Evolutionary conservation across 2,329 filamentous ascomycete genomes (phyloP).

Genomic region (Epichloe sylvatica): DNA sequence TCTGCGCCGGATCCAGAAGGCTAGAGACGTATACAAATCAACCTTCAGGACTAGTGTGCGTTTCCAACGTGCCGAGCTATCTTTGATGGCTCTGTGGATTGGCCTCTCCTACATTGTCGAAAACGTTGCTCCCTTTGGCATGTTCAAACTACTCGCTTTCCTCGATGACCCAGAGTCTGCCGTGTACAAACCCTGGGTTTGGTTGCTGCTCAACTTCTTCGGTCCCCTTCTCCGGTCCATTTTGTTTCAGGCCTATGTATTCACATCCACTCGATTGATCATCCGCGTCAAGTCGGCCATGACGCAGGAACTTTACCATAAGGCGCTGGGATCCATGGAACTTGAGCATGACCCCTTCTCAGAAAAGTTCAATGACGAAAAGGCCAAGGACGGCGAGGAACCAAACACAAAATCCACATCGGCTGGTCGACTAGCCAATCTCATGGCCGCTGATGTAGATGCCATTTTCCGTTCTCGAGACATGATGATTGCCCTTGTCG

Average conservation of each 20-base stretch:
- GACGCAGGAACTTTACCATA: conserved; percentile 44
- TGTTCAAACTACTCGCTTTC: conserved; percentile 39
- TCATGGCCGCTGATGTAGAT: conserved; percentile 46
- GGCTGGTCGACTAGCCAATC: conserved; percentile 37
- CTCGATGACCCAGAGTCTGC: conserved; percentile 31
- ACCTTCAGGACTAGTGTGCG: conserved; percentile 32
- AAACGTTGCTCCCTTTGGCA: conserved; percentile 36
- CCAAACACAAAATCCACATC: conserved; percentile 25
- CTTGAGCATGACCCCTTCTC: conserved; percentile 39
- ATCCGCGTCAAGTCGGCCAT: conserved; percentile 42
- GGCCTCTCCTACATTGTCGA: conserved; percentile 28
- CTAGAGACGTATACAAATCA: conserved; percentile 27
- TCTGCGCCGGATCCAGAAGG: conserved; percentile 27
- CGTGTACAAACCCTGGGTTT: conserved; percentile 35
- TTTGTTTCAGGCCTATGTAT: conserved; percentile 42
- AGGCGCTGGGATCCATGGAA: conserved; percentile 41
- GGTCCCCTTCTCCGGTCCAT: conserved; percentile 35
- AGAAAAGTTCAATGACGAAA: conserved; percentile 14
- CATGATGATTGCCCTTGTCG: conserved; percentile 31
- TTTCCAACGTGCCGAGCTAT: conserved; percentile 29
- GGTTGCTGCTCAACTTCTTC: conserved; percentile 39
- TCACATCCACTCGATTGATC: conserved; percentile 40
- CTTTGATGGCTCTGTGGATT: conserved; percentile 31
- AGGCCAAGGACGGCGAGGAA: conserved; percentile 14
- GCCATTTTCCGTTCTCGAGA: conserved; percentile 39